Base-by-base conservation (phyloP, 2,329 filamentous ascomycete species). In the Xylaria sp. region DNA sequence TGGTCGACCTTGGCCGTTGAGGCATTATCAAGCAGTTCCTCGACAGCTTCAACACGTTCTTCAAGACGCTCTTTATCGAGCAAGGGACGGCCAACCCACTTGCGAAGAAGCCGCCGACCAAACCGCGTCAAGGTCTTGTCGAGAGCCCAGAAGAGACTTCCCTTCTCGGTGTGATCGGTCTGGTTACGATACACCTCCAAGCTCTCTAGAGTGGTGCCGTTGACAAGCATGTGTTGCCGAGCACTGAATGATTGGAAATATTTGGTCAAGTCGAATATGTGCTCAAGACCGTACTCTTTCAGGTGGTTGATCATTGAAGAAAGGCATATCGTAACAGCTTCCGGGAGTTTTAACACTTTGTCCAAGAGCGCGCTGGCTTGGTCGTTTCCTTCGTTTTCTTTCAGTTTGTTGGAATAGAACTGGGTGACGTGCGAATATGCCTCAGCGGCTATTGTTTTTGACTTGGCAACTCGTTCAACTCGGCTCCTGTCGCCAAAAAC, bases 221-320 rank as follows among this genome's bases (percentile, higher is more conserved):
- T 97, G 68, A 99, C 84, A 4, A 98, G 85, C 96, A 99, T 98
- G 77, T 98, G 94, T 15, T 95, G 94, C 44, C 94, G 87, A 7
- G 94, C 93, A 74, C 93, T 97, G 81, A 99, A 99, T 2, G 94
- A 93, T 74, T 97, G 92, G 77, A 99, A 99, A 81, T 98, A 97
- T 75, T 97, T 97, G 1, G 96, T 98, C 51, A 99, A 83, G 76
- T 97, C 92, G 74, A 99, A 97, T 62, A 99, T 93, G 82, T 98
- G 94, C 79, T 98, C 92, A 23, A 99, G 85, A 0, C 94, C 94
- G 78, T 97, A 99, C 72, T 97, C 94, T 20, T 89, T 90, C 74
- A 99, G 84, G 76, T 99, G 94, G 1, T 88, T 93, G 74, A 99
- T 98, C 94, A 99, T 97, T 11, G 94, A 92, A 4, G 96, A 97